These are phyloP conservation scores for Nelumbo lutea DNA, from an alignment of 164 flowering plant species.

Conservation along the genomic window DNA sequence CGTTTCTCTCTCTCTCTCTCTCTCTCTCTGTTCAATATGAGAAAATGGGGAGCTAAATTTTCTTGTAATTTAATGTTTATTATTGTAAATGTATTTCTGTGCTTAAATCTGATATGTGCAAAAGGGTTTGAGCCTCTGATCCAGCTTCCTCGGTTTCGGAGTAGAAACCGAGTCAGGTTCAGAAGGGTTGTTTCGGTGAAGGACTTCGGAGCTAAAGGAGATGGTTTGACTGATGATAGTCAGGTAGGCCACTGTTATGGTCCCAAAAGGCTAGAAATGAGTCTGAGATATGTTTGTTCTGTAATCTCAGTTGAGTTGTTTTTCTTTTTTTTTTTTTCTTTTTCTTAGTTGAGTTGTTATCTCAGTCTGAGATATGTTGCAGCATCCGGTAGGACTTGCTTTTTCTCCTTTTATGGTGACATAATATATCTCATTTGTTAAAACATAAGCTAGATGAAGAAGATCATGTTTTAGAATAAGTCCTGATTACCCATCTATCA, in stretches of 20 bases:
- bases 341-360: background rate
- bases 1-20: background rate
- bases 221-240: constrained; percentile 53
- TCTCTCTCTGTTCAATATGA: background rate
- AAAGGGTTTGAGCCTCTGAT: constrained; percentile 34
- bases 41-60: background rate
- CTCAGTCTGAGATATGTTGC: background rate
- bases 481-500: background rate
- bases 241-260: constrained; percentile 27
- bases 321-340: background rate
- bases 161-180: constrained; percentile 18
- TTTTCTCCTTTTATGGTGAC: background rate
- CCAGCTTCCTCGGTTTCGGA: constrained; percentile 33
- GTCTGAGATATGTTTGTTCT: background rate
- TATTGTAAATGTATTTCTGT: constrained; percentile 7
- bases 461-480: background rate
- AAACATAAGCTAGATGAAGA: background rate
- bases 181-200: constrained; percentile 34
- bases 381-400: background rate
- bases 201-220: constrained; percentile 67
- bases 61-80: background rate
- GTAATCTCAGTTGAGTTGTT: background rate
- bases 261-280: background rate
- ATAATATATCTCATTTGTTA: background rate
- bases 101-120: constrained; percentile 1